Evolutionary conservation across 371 early-diverging fungal genomes (phyloP).

Genomic region (Mortierella sp.): DNA sequence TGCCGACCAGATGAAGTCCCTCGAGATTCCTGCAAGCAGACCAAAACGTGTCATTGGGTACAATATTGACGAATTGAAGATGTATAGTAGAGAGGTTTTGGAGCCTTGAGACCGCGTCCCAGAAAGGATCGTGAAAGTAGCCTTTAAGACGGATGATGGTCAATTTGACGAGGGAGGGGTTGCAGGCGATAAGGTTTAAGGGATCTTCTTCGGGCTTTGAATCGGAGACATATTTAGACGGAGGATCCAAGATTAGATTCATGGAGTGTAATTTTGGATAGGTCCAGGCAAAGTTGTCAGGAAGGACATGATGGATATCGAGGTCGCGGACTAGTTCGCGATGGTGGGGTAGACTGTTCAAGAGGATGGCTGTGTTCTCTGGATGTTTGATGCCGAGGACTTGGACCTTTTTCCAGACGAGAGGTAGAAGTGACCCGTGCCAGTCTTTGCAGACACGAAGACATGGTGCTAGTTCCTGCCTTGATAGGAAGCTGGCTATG

Average conservation of each 20-base stretch:
- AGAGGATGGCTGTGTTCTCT: not conserved
- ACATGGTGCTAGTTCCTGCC: not conserved
- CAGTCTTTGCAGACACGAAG: slow-evolving; percentile 3
- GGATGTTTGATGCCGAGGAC: not conserved
- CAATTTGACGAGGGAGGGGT: not conserved
- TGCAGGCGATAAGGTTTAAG: not conserved
- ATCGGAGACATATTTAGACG: not conserved
- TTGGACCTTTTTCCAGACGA: not conserved
- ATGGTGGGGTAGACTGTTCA: not conserved
- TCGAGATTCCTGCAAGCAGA: not conserved
- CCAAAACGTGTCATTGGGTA: not conserved
- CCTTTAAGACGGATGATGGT: not conserved
- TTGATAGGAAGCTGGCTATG: not conserved
- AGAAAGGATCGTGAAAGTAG: not conserved
- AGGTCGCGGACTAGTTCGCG: not conserved
- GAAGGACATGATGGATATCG: not conserved
- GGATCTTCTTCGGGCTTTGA: not conserved
- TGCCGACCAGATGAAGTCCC: not conserved
- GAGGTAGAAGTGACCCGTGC: not conserved
- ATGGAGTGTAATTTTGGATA: not conserved
- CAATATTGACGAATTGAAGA: not conserved
- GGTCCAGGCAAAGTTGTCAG: not conserved
- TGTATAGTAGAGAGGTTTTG: not conserved
- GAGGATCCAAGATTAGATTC: not conserved
- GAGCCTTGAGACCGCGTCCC: not conserved